Base-by-base conservation (phyloP, 306 rosid genomes). In the Vigna radiata region DNA sequence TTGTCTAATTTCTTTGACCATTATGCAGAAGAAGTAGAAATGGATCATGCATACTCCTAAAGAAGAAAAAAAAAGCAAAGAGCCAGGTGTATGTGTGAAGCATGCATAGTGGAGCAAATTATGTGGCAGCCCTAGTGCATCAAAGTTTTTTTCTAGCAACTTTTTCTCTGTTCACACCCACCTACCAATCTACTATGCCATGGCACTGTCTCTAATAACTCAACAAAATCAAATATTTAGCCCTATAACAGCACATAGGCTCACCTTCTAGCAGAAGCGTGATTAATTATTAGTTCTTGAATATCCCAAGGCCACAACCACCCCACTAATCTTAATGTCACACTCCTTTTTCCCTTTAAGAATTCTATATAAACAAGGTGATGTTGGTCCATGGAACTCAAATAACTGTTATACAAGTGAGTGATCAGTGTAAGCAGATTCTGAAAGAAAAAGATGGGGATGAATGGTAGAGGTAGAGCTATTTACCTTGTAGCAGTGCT, bases 231-330 rank as follows among this genome's bases (percentile, higher is more conserved):
- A 21, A 48, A 58, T 15, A 18, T 46, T 2, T 11, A 9, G 7
- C n/a, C 9, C n/a, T n/a, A n/a, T n/a, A n/a, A n/a, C n/a, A n/a
- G n/a, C 33, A 46, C 31, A 36, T n/a, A 63, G 44, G 17, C 61
- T 68, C 8, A 63, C 50, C 71, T 55, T 54, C 73, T 80, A 7
- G 36, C 14, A 43, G 7, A 70, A 46, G 63, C 46, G 0, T 43
- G 19, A 86, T 46, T 4, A 21, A 86, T 46, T 4, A 21, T 44
- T n/a, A 17, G 5, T 13, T 8, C 33, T 69, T 80, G 87, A 86
- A 86, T 61, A 82, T 73, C 53, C 44, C 36, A 76, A 62, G 46
- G 47, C 70, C 68, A 61, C 89, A 86, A 83, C 87, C 89, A 86
- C 89, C 87, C 83, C 89, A 86, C 89, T 86, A 83, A 2, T 60